A percentile compares a stretch with the other conserved stretches of the same genome.
phyloP scores from a whole-genome alignment of 768 basidiomycete species.

The Paxillus rubicundulus region DNA sequence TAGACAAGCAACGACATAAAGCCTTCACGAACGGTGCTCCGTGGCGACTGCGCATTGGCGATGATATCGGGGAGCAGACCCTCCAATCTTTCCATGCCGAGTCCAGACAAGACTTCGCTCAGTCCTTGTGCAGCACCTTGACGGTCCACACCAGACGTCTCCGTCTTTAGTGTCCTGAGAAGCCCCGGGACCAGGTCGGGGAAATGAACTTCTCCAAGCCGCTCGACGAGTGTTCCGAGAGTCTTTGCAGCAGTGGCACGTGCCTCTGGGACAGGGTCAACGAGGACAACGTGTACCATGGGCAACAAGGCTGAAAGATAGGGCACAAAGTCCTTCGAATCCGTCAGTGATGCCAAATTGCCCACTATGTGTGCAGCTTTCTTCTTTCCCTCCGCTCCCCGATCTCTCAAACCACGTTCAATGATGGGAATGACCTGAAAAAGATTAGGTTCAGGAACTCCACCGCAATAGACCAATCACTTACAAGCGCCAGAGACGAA shows the following conservation, averaged over 20 bases:
- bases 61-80: constrained; percentile 93
- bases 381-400: constrained; percentile 91
- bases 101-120: constrained; percentile 89
- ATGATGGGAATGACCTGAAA: constrained; percentile 87
- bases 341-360: constrained; percentile 89
- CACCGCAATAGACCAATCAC: constrained; percentile 23
- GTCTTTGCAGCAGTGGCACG: constrained; percentile 97
- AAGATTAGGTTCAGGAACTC: not conserved
- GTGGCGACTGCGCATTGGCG: constrained; percentile 82
- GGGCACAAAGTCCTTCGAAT: constrained; percentile 90
- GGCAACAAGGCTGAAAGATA: constrained; percentile 89
- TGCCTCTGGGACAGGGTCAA: constrained; percentile 97
- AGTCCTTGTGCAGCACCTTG: constrained; percentile 98
- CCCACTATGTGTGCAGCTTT: constrained; percentile 97
- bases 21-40: constrained; percentile 91
- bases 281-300: constrained; percentile 86
- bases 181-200: constrained; percentile 93
- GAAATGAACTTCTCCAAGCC: constrained; percentile 92
- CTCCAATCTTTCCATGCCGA: constrained; percentile 97
- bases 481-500: constrained; percentile 87
- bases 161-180: constrained; percentile 83
- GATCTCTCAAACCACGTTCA: constrained; percentile 87
- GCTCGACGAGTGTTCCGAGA: constrained; percentile 93
- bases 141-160: constrained; percentile 92
- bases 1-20: constrained; percentile 98